Evolutionary conservation across 2,329 filamentous ascomycete species (phyloP), one percentile per base, ranked within the genome.

Genomic region (Verticillium isaacii): DNA sequence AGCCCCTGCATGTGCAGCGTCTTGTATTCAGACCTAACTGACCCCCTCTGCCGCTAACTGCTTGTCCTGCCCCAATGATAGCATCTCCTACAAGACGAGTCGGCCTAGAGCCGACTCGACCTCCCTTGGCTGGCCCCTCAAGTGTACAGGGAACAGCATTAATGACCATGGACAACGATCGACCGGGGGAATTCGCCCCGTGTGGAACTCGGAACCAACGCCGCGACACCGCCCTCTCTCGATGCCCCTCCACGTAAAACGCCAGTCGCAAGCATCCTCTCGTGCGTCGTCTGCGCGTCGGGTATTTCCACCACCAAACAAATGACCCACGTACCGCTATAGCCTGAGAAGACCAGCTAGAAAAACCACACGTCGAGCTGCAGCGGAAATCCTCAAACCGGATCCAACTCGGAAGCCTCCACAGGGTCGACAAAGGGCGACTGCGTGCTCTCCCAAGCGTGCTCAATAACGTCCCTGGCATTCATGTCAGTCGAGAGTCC

Each of bases 401-500:
- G 12, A 3, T 52, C 45, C 45, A 52, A 52, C 19, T 52, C 45
- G 2, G 19, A 29, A 25, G 45, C 45, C 45, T 52, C 45, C n/a
- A 52, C 19, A 14, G 45, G 45, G 19, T 52, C 45, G 19, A 52
- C 45, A 25, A 52, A 52, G 45, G 45, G 45, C n/a, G 45, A 52
- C 45, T 82, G 78, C 9, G 75, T 75, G 56, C 78, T 85, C 61
- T 77, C 73, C 6, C 77, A 76, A 1, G 84, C 83, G 61, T 79
- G 82, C 11, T 81, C 76, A 29, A 75, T 68, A 14, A 60, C 65
- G 3, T 66, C 64, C 15, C 71, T 74, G 7, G 25, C 37, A 62
- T 54, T n/a, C 17, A 9, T 14, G 32, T 57, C 17, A 9, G 34
- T n/a, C 5, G 39, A 37, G 15, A 17, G 32, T 6, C 8, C 12